These are phyloP conservation scores for Colletotrichum musicola DNA, from an alignment of 2,329 filamentous ascomycete genomes.

Conservation along the genomic window DNA sequence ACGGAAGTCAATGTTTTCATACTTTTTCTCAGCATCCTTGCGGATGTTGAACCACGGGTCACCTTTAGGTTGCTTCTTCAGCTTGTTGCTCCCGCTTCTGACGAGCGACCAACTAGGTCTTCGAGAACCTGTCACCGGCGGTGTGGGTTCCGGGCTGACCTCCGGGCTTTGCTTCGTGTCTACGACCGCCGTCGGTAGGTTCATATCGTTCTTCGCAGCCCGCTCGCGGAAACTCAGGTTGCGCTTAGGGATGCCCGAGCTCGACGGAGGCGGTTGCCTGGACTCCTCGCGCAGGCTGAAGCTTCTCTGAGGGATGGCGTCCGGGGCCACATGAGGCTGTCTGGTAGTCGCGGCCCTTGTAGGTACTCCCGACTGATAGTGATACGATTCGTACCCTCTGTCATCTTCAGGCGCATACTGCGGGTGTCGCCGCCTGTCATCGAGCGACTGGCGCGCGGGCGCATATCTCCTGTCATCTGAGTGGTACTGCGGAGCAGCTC, in stretches of 20 bases:
- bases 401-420: constrained; percentile 49
- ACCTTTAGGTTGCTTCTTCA: constrained; percentile 69
- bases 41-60: constrained; percentile 61
- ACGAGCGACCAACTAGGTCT: constrained; percentile 50
- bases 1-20: constrained; percentile 45
- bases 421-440: constrained; percentile 43
- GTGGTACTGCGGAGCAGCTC: constrained; percentile 48
- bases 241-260: constrained; percentile 58
- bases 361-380: constrained; percentile 36
- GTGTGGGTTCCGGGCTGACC: constrained; percentile 42
- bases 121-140: constrained; percentile 45
- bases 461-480: constrained; percentile 47
- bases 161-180: constrained; percentile 22
- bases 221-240: constrained; percentile 73
- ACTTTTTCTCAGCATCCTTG: constrained; percentile 57
- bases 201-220: constrained; percentile 59
- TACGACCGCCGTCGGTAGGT: constrained; percentile 46
- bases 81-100: constrained; percentile 68
- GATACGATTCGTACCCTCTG: constrained; percentile 44
- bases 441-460: constrained; percentile 41
- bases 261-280: constrained; percentile 15
- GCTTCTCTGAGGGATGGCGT: constrained; percentile 32
- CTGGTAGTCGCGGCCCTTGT: constrained; percentile 42
- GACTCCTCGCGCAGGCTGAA: constrained; percentile 40
- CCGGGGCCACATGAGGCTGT: constrained; percentile 17